Percentiles rank a stretch among this genome's conserved stretches.
These are phyloP conservation scores for Cryphonectria radicalis DNA, from an alignment of 2,329 filamentous ascomycete species.

Conservation along the genomic window DNA sequence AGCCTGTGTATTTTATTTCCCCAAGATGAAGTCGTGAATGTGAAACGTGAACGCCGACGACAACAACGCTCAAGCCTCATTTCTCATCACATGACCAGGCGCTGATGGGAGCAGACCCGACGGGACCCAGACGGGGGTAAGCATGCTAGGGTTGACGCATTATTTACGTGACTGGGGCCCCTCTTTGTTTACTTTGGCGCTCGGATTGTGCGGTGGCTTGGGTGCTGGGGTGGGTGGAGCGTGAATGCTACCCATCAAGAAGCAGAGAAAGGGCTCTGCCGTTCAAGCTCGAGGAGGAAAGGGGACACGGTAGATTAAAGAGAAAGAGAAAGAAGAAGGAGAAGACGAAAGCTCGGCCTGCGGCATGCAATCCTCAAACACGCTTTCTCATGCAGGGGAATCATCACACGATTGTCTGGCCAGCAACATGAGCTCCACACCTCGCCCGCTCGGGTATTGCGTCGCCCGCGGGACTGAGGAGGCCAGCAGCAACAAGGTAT, in stretches of 20 bases:
- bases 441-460: not conserved
- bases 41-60: not conserved
- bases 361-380: conserved; percentile 24
- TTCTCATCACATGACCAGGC: conserved; percentile 27
- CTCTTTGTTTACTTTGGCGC: conserved; percentile 30
- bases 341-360: conserved; percentile 9
- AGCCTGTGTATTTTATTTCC: not conserved
- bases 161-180: conserved; percentile 29
- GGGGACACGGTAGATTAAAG: not conserved
- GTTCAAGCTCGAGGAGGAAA: not conserved
- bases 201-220: not conserved
- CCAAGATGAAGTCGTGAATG: not conserved
- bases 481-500: not conserved
- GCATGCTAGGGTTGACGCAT: conserved; percentile 26
- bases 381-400: conserved; percentile 23
- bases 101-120: conserved; percentile 26
- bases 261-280: not conserved
- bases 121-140: conserved; percentile 18
- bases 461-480: too few species aligned
- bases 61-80: not conserved
- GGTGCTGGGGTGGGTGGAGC: not conserved
- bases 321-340: not conserved
- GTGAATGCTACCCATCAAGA: conserved; percentile 12
- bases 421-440: not conserved
- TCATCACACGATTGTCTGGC: conserved; percentile 10